Percentiles rank a stretch among this genome's conserved stretches.
Evolutionary conservation across 2,329 filamentous ascomycete genomes (phyloP).

Genomic region (Myriosclerotinia scirpicola): DNA sequence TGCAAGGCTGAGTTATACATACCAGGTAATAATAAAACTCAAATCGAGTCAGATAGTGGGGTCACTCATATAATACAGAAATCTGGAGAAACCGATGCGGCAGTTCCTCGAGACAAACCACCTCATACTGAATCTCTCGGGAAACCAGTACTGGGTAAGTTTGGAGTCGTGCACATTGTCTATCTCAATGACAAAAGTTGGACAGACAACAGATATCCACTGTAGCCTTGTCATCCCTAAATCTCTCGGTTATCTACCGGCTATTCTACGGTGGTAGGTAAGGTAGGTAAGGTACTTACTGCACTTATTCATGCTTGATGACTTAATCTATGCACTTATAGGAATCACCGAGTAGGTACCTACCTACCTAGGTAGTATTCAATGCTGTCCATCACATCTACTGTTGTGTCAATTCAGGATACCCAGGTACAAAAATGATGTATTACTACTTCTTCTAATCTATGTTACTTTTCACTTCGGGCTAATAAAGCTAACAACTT

Average conservation of each 20-base stretch:
- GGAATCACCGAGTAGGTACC: constrained; percentile 4
- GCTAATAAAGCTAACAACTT: constrained; percentile 8
- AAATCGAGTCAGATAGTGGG: not conserved
- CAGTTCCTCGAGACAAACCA: constrained; percentile 1
- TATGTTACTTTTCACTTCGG: not conserved
- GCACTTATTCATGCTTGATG: not conserved
- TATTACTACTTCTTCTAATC: constrained; percentile 3
- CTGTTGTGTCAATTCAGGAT: not conserved
- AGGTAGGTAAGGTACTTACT: no score
- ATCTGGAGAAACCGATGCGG: not conserved
- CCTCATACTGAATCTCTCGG: constrained; percentile 1
- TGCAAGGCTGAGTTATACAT: constrained; percentile 8
- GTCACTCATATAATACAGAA: constrained; percentile 3
- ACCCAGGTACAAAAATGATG: not conserved
- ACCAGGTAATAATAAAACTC: constrained; percentile 13
- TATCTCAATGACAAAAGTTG: not conserved
- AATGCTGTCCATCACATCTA: not conserved
- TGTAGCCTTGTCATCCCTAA: constrained; percentile 7
- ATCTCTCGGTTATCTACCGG: constrained; percentile 13
- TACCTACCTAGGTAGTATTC: no score
- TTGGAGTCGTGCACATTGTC: constrained; percentile 4
- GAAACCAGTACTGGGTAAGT: not conserved
- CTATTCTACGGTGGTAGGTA: not conserved
- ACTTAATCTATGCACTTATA: not conserved
- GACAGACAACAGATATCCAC: constrained; percentile 9